Conservation (phyloP, 148 eudicot species). For the Polygonum maritimum region DNA sequence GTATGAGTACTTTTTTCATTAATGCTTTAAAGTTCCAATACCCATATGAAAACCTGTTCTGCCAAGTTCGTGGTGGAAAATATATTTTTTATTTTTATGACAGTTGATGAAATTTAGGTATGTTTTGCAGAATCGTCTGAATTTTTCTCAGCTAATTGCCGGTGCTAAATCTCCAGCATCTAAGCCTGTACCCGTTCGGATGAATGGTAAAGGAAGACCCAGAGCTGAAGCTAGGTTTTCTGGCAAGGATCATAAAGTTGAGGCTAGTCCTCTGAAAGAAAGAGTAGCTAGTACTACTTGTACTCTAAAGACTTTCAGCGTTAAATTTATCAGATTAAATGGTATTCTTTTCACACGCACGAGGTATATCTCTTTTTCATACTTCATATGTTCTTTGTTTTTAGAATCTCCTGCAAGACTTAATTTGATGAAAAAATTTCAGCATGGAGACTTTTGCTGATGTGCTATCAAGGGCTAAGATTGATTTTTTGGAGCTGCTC, state of each 20-base stretch:
- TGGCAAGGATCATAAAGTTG: conserved; percentile 40
- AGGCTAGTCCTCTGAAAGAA: conserved; percentile 42
- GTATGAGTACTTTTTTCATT: not conserved
- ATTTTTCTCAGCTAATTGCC: conserved; percentile 49
- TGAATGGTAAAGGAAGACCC: conserved; percentile 57
- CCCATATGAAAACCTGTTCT: not conserved
- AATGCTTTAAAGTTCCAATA: not conserved
- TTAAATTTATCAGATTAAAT: conserved; percentile 68
- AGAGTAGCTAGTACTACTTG: conserved; percentile 31
- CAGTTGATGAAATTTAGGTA: not conserved
- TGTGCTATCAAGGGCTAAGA: conserved; percentile 48
- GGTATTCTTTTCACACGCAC: conserved; percentile 95
- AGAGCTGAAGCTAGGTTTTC: conserved; percentile 47
- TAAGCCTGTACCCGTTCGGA: conserved; percentile 31
- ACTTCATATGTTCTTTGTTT: conserved; percentile 4
- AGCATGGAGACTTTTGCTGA: conserved; percentile 91
- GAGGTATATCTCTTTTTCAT: conserved; percentile 40
- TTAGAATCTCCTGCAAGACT: not conserved
- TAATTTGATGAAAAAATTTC: conserved; percentile 6
- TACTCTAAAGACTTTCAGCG: conserved; percentile 47
- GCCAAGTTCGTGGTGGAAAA: not conserved
- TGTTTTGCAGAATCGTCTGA: conserved; percentile 79
- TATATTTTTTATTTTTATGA: not conserved
- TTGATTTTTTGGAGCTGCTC: conserved; percentile 59
- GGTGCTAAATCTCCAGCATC: conserved; percentile 40